Evolutionary conservation across 495 filamentous ascomycete genomes (phyloP), one percentile per base, ranked within the genome.

Genomic region (Hypoxylon trugodes): DNA sequence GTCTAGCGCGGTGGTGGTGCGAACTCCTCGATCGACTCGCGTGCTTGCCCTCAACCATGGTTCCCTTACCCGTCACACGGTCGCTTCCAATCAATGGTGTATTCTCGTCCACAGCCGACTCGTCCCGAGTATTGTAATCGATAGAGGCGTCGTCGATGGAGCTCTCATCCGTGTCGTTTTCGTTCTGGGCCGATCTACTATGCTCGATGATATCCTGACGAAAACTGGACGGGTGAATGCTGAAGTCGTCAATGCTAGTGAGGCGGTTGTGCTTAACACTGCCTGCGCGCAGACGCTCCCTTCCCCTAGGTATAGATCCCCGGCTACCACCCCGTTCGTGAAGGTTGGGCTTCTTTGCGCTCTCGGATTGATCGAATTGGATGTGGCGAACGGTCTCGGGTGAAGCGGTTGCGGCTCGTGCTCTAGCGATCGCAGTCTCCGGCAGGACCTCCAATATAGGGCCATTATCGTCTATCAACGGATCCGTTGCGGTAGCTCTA

Each of bases 121-220:
- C 84, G 10, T 82, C 82, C 32, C 78, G 83, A 1, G 68, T 71
- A 13, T 76, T 80, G 18, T 72, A 78, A 16, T 83, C 83, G 21
- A 76, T 77, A 4, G 80, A 79, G 12, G 85, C 85, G 28, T 80
- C 81, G 1, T 84, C 78, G 15, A 64, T 73, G 54, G 71, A 80
- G 10, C 79, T 82, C 5, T 81, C 84, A 19, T 84, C 80, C 2
- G 81, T 77, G 6, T 77, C 75, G 9, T 71, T 66, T 43, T 72
- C 46, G 24, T 77, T 74, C 24, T 80, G 72, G 48, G 79, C 81
- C 28, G 83, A 73, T 42, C 84, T 78, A 66, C 87, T 88, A 1
- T 90, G 90, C 3, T 86, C 89, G 58, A 97, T 94, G 57, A 98
- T 95, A 4, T 94, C 89, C 66, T 96, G 91, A 68, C 95, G 81